Evolutionary conservation across 345 rosid species (phyloP).

Genomic region (Jatropha curcas): DNA sequence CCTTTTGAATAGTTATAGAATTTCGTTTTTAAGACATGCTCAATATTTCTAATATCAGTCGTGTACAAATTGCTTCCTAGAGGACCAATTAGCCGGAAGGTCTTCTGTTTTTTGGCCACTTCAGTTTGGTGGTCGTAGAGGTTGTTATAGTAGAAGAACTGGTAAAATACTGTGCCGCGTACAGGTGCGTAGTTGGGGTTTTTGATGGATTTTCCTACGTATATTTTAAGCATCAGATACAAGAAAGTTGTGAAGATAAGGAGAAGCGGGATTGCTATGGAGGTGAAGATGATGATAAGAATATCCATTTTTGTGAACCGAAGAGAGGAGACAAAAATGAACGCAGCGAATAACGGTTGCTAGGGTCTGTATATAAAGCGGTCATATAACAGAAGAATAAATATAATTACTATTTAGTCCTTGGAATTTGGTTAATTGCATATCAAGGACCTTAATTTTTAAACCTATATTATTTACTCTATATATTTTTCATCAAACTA

Average conservation of each 20-base stretch:
- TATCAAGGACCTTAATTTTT: no score
- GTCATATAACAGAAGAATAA: no score
- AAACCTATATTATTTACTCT: no score
- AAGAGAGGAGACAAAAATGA: no score
- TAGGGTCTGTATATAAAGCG: no score
- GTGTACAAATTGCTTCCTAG: conserved; percentile 50
- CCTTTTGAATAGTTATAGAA: conserved; percentile 65
- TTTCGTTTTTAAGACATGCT: conserved; percentile 55
- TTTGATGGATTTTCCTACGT: conserved; percentile 49
- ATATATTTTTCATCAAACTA: no score
- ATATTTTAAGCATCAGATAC: conserved; percentile 33
- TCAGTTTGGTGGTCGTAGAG: conserved; percentile 61
- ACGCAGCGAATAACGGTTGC: no score
- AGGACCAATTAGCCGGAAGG: conserved; percentile 54
- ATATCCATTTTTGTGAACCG: conserved; percentile 34
- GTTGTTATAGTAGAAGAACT: conserved; percentile 39
- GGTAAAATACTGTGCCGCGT: conserved; percentile 48
- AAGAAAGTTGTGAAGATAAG: conserved; percentile 21
- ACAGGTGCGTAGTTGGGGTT: conserved; percentile 53
- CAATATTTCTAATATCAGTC: conserved; percentile 57
- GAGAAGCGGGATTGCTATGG: conserved; percentile 24
- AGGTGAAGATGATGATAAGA: conserved; percentile 24
- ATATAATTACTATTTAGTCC: no score
- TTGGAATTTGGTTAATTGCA: no score
- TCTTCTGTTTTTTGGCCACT: conserved; percentile 41